Conservation (phyloP, 306 rosid species). For the Prunus dulcis region DNA sequence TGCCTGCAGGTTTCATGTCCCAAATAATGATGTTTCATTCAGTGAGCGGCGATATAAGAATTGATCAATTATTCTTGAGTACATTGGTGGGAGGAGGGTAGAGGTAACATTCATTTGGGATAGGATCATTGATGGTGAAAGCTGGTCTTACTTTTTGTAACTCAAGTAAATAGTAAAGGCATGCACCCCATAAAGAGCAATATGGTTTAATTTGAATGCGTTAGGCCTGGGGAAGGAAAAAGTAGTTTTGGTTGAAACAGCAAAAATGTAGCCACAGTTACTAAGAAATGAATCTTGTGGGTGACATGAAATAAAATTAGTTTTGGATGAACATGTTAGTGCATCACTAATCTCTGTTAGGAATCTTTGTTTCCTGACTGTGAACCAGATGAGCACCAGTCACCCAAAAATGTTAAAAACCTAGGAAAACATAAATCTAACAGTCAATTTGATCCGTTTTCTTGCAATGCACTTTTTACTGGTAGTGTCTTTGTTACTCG, state of each 20-base stretch:
- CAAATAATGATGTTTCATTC: neutral
- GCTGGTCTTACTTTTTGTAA: neutral
- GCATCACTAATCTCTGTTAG: neutral
- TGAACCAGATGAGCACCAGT: too few species aligned
- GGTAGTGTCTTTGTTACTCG: neutral
- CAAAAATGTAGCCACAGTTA: too few species aligned
- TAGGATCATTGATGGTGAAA: neutral
- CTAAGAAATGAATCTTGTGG: neutral
- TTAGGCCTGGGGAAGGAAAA: neutral
- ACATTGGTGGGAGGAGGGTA: neutral
- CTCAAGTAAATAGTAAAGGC: neutral
- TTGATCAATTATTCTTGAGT: neutral
- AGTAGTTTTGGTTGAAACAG: neutral
- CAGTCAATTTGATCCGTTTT: neutral
- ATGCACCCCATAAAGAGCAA: neutral
- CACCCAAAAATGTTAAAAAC: too few species aligned
- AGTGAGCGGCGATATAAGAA: neutral
- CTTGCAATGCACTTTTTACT: neutral
- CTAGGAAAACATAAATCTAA: too few species aligned
- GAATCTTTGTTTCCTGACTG: too few species aligned
- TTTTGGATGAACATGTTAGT: neutral
- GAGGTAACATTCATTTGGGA: neutral
- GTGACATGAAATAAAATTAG: neutral
- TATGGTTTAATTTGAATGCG: neutral
- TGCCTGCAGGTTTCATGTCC: neutral